Conservation (phyloP, 345 rosid genomes). For the Gossypium arboreum region DNA sequence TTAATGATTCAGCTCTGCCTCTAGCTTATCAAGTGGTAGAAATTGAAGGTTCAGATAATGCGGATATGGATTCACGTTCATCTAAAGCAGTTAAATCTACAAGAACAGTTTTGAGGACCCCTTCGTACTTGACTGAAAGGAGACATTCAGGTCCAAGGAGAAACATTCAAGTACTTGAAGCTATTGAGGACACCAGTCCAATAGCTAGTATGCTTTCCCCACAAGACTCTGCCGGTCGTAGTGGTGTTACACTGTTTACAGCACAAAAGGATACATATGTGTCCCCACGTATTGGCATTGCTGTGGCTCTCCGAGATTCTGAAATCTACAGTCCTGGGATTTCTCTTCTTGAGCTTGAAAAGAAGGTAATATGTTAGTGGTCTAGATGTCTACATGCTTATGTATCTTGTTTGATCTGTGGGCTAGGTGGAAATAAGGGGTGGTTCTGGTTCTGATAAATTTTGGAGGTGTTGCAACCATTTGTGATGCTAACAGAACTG, state of each 20-base stretch:
- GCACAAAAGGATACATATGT: conserved; percentile 83
- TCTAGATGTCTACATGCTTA: conserved; percentile 2
- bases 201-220: conserved; percentile 96
- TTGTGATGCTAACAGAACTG: conserved; percentile 15
- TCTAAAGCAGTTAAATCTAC: conserved; percentile 74
- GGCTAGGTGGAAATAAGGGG: not conserved
- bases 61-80: conserved; percentile 51
- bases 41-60: conserved; percentile 64
- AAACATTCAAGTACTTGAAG: conserved; percentile 72
- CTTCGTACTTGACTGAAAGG: conserved; percentile 53
- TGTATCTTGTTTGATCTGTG: not conserved
- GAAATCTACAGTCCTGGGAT: conserved; percentile 82
- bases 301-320: conserved; percentile 74
- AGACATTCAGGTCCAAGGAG: conserved; percentile 45
- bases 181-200: conserved; percentile 85
- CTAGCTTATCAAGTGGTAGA: conserved; percentile 85
- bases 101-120: conserved; percentile 47
- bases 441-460: conserved; percentile 6
- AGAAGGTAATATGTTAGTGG: conserved; percentile 52
- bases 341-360: conserved; percentile 94
- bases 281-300: conserved; percentile 74
- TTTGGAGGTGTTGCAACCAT: conserved; percentile 9
- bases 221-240: conserved; percentile 74
- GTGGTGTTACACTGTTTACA: conserved; percentile 60
- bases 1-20: conserved; percentile 71